Evolutionary conservation across 2,329 filamentous ascomycete genomes (phyloP), one percentile per base, ranked within the genome.

Genomic region (Aspergillus sp.): DNA sequence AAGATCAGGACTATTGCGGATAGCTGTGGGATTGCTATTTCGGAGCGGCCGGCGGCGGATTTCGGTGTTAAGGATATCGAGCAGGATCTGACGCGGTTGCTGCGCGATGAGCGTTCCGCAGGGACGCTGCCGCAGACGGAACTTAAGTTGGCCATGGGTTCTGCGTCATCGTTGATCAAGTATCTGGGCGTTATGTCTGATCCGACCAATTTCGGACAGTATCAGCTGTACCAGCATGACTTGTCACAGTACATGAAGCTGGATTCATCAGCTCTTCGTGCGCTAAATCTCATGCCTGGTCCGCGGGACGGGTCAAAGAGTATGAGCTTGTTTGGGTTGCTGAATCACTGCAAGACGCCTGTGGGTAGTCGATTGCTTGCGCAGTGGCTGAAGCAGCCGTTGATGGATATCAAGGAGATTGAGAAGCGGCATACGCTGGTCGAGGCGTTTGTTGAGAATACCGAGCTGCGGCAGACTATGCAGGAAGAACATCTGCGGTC

Each of bases 331-430:
- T 98, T 88, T 59, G 93, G 93, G 0, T 74, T 98, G 15, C 76
- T 98, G 38, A 97, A 98, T 60, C 90, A 97, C 68, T 98, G 93
- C 82, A 97, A 95, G 68, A 98, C 93, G 1, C 88, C 93, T 0
- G 84, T 95, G 1, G 93, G 93, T 12, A 95, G 90, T 60, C 80
- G 94, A 43, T 69, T 98, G 49, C 75, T 98, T 25, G 85, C 91
- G 1, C 94, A 98, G 64, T 98, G 93, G 93, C 75, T 98, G 46
- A 98, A 98, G 70, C 93, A 98, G 67, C 93, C 93, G 0, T 73
- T 98, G 35, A 98, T 98, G 93, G 88, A 81, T 71, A 82, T 88
- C 53, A 76, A 79, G 2, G 90, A 95, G 49, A 97, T 98, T 45
- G 86, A 95, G 68, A 86, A 86, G 65, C 82, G 93, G 13, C 93